Evolutionary conservation across 805 yeast species (phyloP).

Genomic region (Candida dajiaensis): DNA sequence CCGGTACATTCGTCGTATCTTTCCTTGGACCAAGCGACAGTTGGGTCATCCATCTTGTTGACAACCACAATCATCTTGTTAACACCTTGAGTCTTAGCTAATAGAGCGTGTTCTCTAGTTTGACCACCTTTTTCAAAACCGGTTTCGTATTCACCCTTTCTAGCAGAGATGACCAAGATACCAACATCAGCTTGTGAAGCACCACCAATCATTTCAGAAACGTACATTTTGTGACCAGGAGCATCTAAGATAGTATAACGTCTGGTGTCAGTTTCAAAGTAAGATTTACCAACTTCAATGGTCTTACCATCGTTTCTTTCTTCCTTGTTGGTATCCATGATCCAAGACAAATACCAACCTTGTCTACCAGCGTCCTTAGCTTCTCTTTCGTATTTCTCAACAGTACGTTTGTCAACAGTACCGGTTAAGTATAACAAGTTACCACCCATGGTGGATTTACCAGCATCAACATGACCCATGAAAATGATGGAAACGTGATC

Average conservation of each 20-base stretch:
- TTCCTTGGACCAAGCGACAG: constrained; percentile 93
- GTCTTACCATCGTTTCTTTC: constrained; percentile 99
- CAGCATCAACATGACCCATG: constrained; percentile 99
- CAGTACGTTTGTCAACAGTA: constrained; percentile 97
- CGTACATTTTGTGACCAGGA: constrained; percentile 99
- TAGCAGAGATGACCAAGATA: constrained; percentile 91
- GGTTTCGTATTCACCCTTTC: constrained; percentile 99
- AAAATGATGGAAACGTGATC: constrained; percentile 95
- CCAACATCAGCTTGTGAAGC: constrained; percentile 99
- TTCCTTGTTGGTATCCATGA: constrained; percentile 98
- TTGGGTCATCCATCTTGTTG: constrained; percentile 98
- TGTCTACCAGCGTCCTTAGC: constrained; percentile 99
- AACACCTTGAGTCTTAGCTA: constrained; percentile 98
- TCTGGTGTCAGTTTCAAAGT: constrained; percentile 95
- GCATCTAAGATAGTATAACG: constrained; percentile 98
- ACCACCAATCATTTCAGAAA: constrained; percentile 99
- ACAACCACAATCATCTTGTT: constrained; percentile 89
- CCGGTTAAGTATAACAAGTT: constrained; percentile 89
- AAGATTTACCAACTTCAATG: constrained; percentile 97
- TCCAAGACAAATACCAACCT: constrained; percentile 99
- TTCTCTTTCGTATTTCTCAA: constrained; percentile 96
- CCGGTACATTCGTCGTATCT: constrained; percentile 93
- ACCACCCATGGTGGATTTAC: constrained; percentile 99
- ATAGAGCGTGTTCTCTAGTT: constrained; percentile 94
- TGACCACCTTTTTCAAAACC: constrained; percentile 99